A percentile compares a stretch with the other conserved stretches of the same genome.
phyloP scores from a whole-genome alignment of 1,284 basidiomycete species.

The Ganoderma leucocontextum region DNA sequence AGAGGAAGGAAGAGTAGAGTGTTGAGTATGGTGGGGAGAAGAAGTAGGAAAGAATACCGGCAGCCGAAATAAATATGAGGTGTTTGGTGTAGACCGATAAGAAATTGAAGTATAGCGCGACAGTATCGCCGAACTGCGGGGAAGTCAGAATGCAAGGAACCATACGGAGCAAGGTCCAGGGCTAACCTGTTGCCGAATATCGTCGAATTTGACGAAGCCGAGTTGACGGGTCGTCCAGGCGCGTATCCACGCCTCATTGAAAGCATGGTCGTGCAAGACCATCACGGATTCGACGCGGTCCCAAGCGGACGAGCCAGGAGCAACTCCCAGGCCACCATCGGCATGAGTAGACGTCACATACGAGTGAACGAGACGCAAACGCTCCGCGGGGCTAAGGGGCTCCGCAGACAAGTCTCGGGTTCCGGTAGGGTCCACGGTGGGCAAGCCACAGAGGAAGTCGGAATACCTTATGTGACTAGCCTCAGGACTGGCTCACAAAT shows the following conservation, averaged over 20 bases:
- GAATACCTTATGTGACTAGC: conserved; percentile 53
- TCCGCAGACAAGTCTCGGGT: conserved; percentile 50
- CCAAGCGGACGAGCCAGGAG: conserved; percentile 76
- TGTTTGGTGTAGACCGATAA: conserved; percentile 84
- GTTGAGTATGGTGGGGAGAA: conserved; percentile 78
- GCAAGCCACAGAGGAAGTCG: conserved; percentile 71
- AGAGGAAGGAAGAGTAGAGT: conserved; percentile 78
- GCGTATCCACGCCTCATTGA: conserved; percentile 79
- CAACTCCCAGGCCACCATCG: conserved; percentile 85
- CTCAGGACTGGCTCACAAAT: neutral
- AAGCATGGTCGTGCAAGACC: conserved; percentile 83
- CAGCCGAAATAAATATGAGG: conserved; percentile 71
- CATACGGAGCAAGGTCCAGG: neutral
- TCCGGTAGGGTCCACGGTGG: conserved; percentile 57
- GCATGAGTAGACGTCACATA: conserved; percentile 75
- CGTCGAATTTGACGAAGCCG: conserved; percentile 64
- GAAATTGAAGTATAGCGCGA: conserved; percentile 94
- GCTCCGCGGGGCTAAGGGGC: conserved; percentile 72
- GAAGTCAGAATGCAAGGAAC: conserved; percentile 14
- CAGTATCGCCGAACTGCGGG: conserved; percentile 82
- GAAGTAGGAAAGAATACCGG: conserved; percentile 71
- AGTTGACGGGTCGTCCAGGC: conserved; percentile 70
- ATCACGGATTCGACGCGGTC: conserved; percentile 82
- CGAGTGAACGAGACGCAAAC: conserved; percentile 80
- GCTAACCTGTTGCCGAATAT: conserved; percentile 66